Evolutionary conservation across 352 stramenopile species (phyloP), one percentile per base, ranked within the genome.

Genomic region (Elongisporangium prolatum): DNA sequence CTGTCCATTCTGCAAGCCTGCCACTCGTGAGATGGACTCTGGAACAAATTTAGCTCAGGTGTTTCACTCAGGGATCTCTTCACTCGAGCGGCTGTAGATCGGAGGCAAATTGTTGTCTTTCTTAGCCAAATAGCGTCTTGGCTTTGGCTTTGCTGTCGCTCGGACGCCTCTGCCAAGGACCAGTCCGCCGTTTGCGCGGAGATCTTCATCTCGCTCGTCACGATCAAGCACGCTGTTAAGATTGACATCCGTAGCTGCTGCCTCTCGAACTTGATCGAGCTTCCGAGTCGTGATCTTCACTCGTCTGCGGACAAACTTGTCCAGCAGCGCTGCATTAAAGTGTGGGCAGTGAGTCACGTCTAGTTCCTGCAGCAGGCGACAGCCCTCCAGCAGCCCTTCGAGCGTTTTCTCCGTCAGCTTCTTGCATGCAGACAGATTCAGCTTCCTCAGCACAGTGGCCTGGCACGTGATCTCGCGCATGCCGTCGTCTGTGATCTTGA

Each of bases 401-500:
- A 97, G 50, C 10, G 75, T 82, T 52, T 56, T 61, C 17, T 88
- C 79, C 0, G 85, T 92, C 16, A 98, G 68, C 8, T 84, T 80
- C 57, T 90, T 85, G 73, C 88, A 97, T 3, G 86, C 88, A 0
- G 79, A 77, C 9, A 96, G 61, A 22, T 90, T 89, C 2, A 96
- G 56, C 25, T 67, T 75, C 5, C 68, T 69, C 5, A 97, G 68
- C 21, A 86, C 84, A 0, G 71, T 74, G 48, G 79, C 84, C 57
- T 97, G 85, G 14, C 75, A 69, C 0, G 72, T 80, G 9, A 98
- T 59, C 17, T 95, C 84, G 4, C 88, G 60, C 61, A 97, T 79
- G 2, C 88, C 87, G 21, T 87, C 69, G 58, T 97, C 89, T 2
- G 92, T 96, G 37, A 98, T 71, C 44, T 86, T 89, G 38, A 78